Evolutionary conservation across 2,329 filamentous ascomycete genomes (phyloP).

Genomic region (Myotisia sp.): DNA sequence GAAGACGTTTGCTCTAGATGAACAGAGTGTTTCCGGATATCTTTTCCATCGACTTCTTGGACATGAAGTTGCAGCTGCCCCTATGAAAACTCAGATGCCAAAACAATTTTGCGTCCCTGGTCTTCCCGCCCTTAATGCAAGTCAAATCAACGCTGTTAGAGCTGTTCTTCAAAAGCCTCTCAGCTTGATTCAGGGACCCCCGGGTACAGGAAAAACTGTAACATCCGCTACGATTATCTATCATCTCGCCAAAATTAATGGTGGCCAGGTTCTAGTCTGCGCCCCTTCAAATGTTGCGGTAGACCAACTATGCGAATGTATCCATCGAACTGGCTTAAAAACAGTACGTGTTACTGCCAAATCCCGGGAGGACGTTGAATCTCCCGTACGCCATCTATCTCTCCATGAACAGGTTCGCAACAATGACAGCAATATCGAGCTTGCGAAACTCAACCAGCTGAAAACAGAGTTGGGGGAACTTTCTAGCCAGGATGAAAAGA

Average conservation of each 20-base stretch:
- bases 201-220: slow-evolving; percentile 95
- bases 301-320: slow-evolving; percentile 92
- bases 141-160: slow-evolving; percentile 92
- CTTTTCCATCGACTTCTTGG: slow-evolving; percentile 95
- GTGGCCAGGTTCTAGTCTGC: slow-evolving; percentile 87
- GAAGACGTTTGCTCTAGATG: slow-evolving; percentile 96
- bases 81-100: slow-evolving; percentile 89
- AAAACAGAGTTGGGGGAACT: slow-evolving; percentile 86
- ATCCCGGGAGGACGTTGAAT: slow-evolving; percentile 95
- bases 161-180: slow-evolving; percentile 85
- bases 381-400: slow-evolving; percentile 89
- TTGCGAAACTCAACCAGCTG: slow-evolving; percentile 81
- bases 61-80: slow-evolving; percentile 83
- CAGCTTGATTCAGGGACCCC: slow-evolving; percentile 90
- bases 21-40: slow-evolving; percentile 96
- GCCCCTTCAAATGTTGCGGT: slow-evolving; percentile 97
- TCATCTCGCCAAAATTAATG: slow-evolving; percentile 88
- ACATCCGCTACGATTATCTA: slow-evolving; percentile 98
- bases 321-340: slow-evolving; percentile 87
- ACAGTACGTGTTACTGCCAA: slow-evolving; percentile 97
- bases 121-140: slow-evolving; percentile 84
- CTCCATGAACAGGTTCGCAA: slow-evolving; percentile 94
- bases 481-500: slow-evolving; percentile 94
- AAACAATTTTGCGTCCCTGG: slow-evolving; percentile 95
- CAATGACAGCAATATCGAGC: slow-evolving; percentile 89